Base-by-base conservation (phyloP, 495 filamentous ascomycete genomes). In the Thozetella sp. region DNA sequence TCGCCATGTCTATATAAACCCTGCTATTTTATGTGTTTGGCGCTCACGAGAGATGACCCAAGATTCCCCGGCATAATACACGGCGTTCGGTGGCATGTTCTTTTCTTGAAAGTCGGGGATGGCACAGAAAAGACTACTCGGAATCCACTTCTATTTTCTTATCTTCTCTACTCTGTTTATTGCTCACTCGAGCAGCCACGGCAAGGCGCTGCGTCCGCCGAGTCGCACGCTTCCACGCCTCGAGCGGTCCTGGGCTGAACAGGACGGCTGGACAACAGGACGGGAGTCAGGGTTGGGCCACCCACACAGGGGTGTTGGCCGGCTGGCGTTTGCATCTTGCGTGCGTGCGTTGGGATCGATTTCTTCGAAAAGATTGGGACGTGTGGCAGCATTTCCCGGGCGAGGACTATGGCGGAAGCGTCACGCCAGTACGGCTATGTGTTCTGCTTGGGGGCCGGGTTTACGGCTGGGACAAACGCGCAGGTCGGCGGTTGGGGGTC, bases 51-150 rank as follows among this genome's bases (percentile, higher is more conserved):
- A 48, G 43, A 48, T 48, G 43, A 48, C 43, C 43, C 43, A 48
- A 48, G 43, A 48, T 48, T 48, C 43, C 43, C 43, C 43, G 43
- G 43, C 43, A 48, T 48, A 13, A 48, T 48, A 48, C 43, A 48
- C 43, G 43, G 43, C 43, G 43, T 48, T 48, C 20, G 6, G 6
- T 11, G 12, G 43, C 4, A 15, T 4, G 20, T 19, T 15, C 4
- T 48, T 48, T 48, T 13, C n/a, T 19, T 20, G 9, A 10, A 48
- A 48, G 11, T 48, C 30, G 43, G 43, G 43, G 43, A n/a, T n/a
- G 3, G 4, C 20, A 19, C 43, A 48, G 43, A 48, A 48, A 48
- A 48, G 43, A 48, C 43, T 13, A n/a, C 3, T 3, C 43, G 20
- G n/a, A 19, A 15, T 48, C n/a, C 43, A 10, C 3, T 20, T 48